A percentile compares a stretch with the other conserved stretches of the same genome.
phyloP scores from a whole-genome alignment of 164 flowering plant species.

The Platanus orientalis region DNA sequence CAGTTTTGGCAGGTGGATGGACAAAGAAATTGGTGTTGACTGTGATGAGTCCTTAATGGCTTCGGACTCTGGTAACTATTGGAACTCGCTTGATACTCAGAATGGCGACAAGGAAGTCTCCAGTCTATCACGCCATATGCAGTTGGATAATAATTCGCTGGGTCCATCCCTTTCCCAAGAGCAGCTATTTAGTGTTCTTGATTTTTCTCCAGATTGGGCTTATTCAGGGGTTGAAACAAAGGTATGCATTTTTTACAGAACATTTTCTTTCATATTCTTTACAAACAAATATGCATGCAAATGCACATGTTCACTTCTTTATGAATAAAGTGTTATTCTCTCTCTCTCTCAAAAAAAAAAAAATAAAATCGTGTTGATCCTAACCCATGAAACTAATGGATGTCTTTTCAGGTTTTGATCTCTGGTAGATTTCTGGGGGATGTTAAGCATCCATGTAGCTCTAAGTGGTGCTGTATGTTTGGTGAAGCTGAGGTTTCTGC shows the following conservation, averaged over 20 bases:
- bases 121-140: conserved; percentile 53
- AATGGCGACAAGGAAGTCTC: conserved; percentile 54
- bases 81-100: conserved; percentile 47
- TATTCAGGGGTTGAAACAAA: conserved; percentile 50
- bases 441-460: conserved; percentile 16
- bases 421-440: conserved; percentile 51
- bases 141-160: conserved; percentile 43
- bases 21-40: conserved; percentile 59
- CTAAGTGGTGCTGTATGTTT: conserved; percentile 81
- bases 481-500: conserved; percentile 76
- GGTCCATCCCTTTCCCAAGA: conserved; percentile 73
- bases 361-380: not conserved
- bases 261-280: not conserved
- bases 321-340: too few relatives aligned
- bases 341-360: not conserved
- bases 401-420: conserved; percentile 49
- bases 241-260: conserved; percentile 28
- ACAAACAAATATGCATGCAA: too few relatives aligned
- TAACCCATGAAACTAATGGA: conserved; percentile 6
- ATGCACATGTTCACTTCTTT: not conserved
- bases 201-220: conserved; percentile 79
- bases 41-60: conserved; percentile 63
- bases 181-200: conserved; percentile 60
- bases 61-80: conserved; percentile 53
- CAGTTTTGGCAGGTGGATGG: conserved; percentile 75